phyloP scores from a whole-genome alignment of 1,284 basidiomycete genomes.

The Ustilago cynodontis region DNA sequence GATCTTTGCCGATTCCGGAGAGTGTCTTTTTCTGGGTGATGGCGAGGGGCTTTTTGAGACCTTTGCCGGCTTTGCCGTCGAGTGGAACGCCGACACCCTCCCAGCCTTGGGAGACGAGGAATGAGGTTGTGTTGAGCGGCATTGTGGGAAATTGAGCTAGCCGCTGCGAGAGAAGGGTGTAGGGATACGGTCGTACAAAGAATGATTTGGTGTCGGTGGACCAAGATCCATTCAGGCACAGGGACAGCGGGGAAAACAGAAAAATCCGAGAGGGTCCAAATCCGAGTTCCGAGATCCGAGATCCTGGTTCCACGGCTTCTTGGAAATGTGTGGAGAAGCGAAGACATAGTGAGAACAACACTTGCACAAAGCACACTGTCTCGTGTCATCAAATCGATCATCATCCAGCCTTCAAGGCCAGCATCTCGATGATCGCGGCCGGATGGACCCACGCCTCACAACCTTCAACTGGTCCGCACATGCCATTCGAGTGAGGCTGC shows the following conservation, averaged over 20 bases:
- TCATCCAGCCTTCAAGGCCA: no score
- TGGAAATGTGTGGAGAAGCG: constrained; percentile 3
- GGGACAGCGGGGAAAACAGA: not conserved
- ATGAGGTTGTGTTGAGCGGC: constrained; percentile 64
- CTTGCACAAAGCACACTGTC: not conserved
- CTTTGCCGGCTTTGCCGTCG: constrained; percentile 61
- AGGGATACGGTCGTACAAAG: not conserved
- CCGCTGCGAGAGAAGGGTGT: not conserved
- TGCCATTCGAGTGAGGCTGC: no score
- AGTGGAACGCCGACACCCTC: constrained; percentile 64
- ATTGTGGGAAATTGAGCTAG: constrained; percentile 25
- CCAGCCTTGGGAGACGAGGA: constrained; percentile 65
- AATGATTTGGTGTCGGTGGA: not conserved
- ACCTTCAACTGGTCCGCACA: not conserved
- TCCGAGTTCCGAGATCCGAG: constrained; percentile 14
- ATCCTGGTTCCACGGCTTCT: not conserved
- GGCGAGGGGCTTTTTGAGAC: constrained; percentile 67
- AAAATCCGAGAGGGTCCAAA: not conserved
- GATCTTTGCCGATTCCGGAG: constrained; percentile 65
- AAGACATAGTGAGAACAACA: constrained; percentile 15
- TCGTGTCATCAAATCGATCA: no score
- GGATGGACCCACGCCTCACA: not conserved
- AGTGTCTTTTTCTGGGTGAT: constrained; percentile 65
- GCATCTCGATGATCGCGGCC: not conserved
- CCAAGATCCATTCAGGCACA: not conserved